Evolutionary conservation across 1,284 basidiomycete species (phyloP), one percentile per base, ranked within the genome.

Genomic region (Sanghuangporus weigelae): DNA sequence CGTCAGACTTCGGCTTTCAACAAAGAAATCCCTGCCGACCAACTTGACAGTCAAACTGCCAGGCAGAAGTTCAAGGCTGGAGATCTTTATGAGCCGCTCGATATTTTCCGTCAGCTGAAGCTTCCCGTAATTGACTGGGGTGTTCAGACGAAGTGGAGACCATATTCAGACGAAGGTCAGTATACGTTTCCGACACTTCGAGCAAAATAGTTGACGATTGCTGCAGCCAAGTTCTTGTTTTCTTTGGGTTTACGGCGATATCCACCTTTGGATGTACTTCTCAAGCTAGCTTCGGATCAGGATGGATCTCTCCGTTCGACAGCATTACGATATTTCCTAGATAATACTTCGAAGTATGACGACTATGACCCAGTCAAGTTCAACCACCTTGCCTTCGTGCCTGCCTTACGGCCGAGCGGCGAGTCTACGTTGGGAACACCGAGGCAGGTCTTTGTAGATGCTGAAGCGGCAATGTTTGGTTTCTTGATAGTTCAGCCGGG

Each of bases 121-220:
- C 77, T 99, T 8, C 94, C 95, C 0, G 73, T 96, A 1, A 80
- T 99, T 46, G 93, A 94, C 70, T 99, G 96, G 96, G 89, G 91
- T 0, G 81, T 80, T 8, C 81, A 86, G 66, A 75, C 76, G 7
- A 93, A 90, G 71, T 97, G 95, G 95, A 81, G 84, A 60, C 74
- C 81, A 2, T 83, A 81, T 21, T 93, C 92, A 0, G 92, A 94
- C 35, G 95, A 97, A 86, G 93, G 94, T 90, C 57, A 48, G 26
- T 16, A 14, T 14, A n/a, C 16, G 35, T 11, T 50, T 11, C 50
- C 16, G 44, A 48, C 42, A 4, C 19, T 10, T 38, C n/a, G 19
- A 42, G 16, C 42, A 35, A 4, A 21, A 40, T 7, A 1, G 12
- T 48, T 57, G n/a, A 56, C 11, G 38, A 5, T 49, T 21, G 19